Evolutionary conservation across 106 monocot species (phyloP), one percentile per base, ranked within the genome.

Genomic region (Allium cepa): DNA sequence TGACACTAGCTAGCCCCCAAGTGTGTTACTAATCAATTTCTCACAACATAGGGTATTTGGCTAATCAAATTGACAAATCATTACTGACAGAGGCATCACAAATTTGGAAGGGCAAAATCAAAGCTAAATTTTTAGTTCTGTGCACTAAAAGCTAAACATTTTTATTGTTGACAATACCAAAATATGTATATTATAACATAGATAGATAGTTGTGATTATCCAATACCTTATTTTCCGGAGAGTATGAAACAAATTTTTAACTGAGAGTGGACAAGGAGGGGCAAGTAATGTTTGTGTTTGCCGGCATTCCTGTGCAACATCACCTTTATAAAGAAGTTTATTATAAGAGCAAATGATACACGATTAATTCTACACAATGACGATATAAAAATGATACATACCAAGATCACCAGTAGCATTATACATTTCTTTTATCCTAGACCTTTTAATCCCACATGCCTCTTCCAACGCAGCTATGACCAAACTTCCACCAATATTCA

Each of bases 261-360:
- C 77, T 59, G 82, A 78, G 62, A 97, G 84, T 26, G 86, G 76
- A 56, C 73, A 80, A 69, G 85, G 95, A 75, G 74, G 82, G 77
- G 70, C 84, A 76, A 97, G 88, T 50, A 97, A 72, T 66, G 75
- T 78, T 81, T 97, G 96, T 60, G 74, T 80, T 53, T 91, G 85
- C 52, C 92, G 81, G 63, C 92, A 92, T 69, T 84, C 80, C 72
- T 92, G 96, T 47, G 96, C 88, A 80, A 88, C 92, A 79, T 92
- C 88, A 87, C 96, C 96, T 96, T 64, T 60, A 68, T 63, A 73
- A 49, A 53, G 28, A 66, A 8, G 22, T 22, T 22, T 22, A 22
- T 22, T 1, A 22, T 22, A 22, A 22, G 22, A 22, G 22, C 22
- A 22, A 22, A 22, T 22, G 22, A 22, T 22, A 22, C 22, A 22